phyloP scores from a whole-genome alignment of 495 filamentous ascomycete species.

The Acidomyces sp. region DNA sequence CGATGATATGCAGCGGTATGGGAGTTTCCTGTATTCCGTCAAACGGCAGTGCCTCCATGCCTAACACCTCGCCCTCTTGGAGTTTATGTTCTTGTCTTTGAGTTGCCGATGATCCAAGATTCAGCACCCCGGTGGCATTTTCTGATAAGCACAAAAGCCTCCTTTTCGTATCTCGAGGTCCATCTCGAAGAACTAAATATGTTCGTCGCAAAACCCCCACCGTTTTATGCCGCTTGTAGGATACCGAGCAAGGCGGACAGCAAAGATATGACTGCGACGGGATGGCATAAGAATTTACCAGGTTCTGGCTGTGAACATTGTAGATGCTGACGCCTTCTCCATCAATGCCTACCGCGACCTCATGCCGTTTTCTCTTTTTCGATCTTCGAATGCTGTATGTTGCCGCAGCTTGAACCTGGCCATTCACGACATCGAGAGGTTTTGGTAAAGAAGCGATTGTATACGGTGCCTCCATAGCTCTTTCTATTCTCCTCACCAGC shows the following conservation, averaged over 20 bases:
- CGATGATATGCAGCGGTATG: conserved; percentile 20
- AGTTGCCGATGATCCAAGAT: background rate
- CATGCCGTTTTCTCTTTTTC: conserved; percentile 75
- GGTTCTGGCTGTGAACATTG: conserved; percentile 67
- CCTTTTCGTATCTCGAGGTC: conserved; percentile 9
- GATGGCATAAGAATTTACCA: conserved; percentile 72
- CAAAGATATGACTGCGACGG: conserved; percentile 69
- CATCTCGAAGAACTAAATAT: conserved; percentile 41
- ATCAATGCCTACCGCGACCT: conserved; percentile 76
- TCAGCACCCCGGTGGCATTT: background rate
- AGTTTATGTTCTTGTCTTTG: conserved; percentile 20
- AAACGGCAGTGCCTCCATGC: conserved; percentile 24
- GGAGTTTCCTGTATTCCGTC: background rate
- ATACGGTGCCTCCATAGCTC: conserved; percentile 24
- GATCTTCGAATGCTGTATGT: conserved; percentile 58
- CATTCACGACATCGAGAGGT: conserved; percentile 21
- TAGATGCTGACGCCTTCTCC: conserved; percentile 87
- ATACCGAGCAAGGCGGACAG: conserved; percentile 62
- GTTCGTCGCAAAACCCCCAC: conserved; percentile 54
- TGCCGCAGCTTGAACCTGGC: conserved; percentile 21
- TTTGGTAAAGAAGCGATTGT: conserved; percentile 26
- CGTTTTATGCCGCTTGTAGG: conserved; percentile 41
- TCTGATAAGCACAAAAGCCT: conserved; percentile 30
- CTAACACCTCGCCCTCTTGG: conserved; percentile 36
- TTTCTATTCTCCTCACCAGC: too few relatives aligned